Evolutionary conservation across 257 asterid genomes (phyloP), one percentile per base, ranked within the genome.

Genomic region (Jacaranda copaia): DNA sequence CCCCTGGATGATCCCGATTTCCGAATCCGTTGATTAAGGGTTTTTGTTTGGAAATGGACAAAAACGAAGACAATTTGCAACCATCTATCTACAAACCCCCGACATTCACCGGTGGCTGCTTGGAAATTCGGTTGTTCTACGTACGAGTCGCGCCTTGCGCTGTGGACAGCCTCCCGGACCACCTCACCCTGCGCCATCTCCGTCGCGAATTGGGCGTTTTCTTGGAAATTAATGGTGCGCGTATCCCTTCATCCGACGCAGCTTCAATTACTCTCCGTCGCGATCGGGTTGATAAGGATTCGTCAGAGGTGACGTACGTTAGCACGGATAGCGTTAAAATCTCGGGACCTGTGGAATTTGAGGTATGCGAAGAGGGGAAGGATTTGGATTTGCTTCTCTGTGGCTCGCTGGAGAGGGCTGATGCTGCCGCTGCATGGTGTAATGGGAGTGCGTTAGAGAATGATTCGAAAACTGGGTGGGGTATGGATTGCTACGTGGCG

Each of bases 291-390:
- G 89, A 90, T 42, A 87, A 73, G 85, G 94, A 90, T 38, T 83
- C 87, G 3, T 87, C 90, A 5, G 97, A 86, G 89, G 94, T 87
- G 2, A 90, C 96, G 1, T 92, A 87, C 46, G 92, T 92, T 25
- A 84, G 88, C 75, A 92, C 94, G 4, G 94, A 90, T n/a, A 88
- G 83, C 64, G 89, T 88, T 8, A 86, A 83, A 25, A 61, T 90
- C 32, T 85, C 94, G 6, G 97, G 96, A 2, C 84, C 87, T 13
- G 81, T 82, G n/a, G 96, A 92, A 64, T 87, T 92, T 45, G 97
- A 92, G 89, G 97, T 90, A 9, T 62, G 79, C 55, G 92, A 87
- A 25, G 85, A 83, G 58, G 89, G 86, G 63, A 79, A 77, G 62
- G 93, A 80, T 67, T 48, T 69, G 72, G 75, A 78, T 74, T 60